Evolutionary conservation across 805 yeast genomes (phyloP).

Genomic region (Millerozyma miso): DNA sequence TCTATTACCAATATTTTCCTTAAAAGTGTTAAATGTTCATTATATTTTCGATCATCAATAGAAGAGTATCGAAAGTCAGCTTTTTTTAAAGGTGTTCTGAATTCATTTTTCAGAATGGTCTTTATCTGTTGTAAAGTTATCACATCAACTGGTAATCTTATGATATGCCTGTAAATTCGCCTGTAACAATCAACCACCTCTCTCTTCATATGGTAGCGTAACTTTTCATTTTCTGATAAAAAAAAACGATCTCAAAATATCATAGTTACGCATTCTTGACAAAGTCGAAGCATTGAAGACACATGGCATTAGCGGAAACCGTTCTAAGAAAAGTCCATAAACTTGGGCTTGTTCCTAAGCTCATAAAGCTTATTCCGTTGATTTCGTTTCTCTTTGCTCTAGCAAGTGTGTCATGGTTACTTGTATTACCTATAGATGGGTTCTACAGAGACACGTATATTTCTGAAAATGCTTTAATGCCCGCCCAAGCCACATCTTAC

Average conservation of each 20-base stretch:
- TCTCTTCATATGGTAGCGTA: not conserved
- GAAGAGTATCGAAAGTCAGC: not conserved
- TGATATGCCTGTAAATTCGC: conserved; percentile 18
- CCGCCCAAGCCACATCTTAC: conserved; percentile 90
- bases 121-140: not conserved
- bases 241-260: not conserved
- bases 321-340: conserved; percentile 36
- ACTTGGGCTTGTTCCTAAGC: conserved; percentile 35
- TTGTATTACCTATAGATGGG: conserved; percentile 72
- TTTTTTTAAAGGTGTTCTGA: conserved; percentile 2
- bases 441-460: conserved; percentile 80
- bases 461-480: conserved; percentile 94
- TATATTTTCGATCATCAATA: conserved; percentile 11
- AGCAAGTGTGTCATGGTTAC: conserved; percentile 41
- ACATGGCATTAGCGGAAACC: conserved; percentile 44
- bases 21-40: conserved; percentile 9
- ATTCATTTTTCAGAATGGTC: not conserved
- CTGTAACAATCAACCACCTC: conserved; percentile 14
- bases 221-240: not conserved
- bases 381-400: conserved; percentile 32
- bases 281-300: conserved; percentile 3
- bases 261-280: not conserved
- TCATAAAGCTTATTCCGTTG: conserved; percentile 28
- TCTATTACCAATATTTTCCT: conserved; percentile 27
- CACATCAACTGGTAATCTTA: conserved; percentile 28